Conservation (phyloP, 441 rosid species). For the Syzygium malaccense region DNA sequence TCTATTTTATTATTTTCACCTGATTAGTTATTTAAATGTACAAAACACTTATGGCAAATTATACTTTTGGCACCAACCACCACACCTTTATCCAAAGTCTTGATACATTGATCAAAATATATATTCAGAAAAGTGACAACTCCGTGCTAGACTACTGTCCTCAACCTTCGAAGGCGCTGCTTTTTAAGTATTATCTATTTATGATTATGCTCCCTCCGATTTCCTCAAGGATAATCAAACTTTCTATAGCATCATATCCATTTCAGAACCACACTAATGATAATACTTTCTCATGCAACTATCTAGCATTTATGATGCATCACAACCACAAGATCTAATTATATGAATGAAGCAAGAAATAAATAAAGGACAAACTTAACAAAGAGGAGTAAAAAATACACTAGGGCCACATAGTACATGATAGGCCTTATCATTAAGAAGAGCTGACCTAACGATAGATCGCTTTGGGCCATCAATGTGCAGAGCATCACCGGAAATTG, state of each 20-base stretch:
- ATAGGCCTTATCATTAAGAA: not conserved
- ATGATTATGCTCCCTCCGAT: not conserved
- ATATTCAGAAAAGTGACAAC: not conserved
- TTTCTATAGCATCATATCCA: not conserved
- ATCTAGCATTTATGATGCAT: not conserved
- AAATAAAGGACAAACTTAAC: not conserved
- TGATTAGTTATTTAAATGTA: not conserved
- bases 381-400: not conserved
- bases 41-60: not conserved
- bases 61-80: not conserved
- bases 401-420: not conserved
- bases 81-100: not conserved
- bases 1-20: not conserved
- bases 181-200: not conserved
- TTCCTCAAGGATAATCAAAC: not conserved
- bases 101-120: not conserved
- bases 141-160: not conserved
- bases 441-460: slow-evolving; percentile 63
- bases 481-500: slow-evolving; percentile 28
- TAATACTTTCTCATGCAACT: not conserved
- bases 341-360: not conserved
- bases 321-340: not conserved
- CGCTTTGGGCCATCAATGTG: slow-evolving; percentile 50
- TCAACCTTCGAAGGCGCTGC: not conserved
- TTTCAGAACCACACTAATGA: not conserved